phyloP scores from a whole-genome alignment of 2,329 filamentous ascomycete species.

The Cryphonectria carpinicola region DNA sequence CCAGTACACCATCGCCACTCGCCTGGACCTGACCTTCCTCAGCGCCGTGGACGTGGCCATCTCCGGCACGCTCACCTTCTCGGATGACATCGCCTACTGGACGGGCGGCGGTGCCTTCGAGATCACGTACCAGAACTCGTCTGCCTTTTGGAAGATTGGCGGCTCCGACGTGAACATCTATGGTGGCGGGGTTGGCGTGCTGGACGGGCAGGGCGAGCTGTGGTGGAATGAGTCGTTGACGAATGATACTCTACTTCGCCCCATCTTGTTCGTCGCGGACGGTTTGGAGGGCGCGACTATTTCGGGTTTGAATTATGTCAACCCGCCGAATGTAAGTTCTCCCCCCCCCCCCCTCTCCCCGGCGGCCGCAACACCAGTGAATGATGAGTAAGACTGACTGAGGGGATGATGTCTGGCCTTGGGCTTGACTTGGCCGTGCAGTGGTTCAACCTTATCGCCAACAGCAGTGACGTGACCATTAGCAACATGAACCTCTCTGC shows the following conservation, averaged over 20 bases:
- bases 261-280: conserved; percentile 57
- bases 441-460: conserved; percentile 60
- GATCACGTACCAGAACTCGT: conserved; percentile 60
- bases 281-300: conserved; percentile 55
- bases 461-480: conserved; percentile 57
- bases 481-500: conserved; percentile 52
- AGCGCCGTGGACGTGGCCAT: conserved; percentile 60
- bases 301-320: conserved; percentile 54
- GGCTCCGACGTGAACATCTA: conserved; percentile 63
- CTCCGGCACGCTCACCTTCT: conserved; percentile 44
- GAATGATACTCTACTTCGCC: conserved; percentile 55
- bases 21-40: conserved; percentile 60
- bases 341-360: too few species aligned
- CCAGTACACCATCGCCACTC: conserved; percentile 59
- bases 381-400: background rate
- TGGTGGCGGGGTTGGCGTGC: conserved; percentile 48
- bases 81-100: conserved; percentile 63
- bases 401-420: too few species aligned
- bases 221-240: conserved; percentile 55
- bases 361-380: too few species aligned
- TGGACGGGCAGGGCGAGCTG: conserved; percentile 65
- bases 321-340: conserved; percentile 52
- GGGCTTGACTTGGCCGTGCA: background rate
- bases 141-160: conserved; percentile 62
- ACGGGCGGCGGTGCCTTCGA: conserved; percentile 54